Evolutionary conservation across 768 basidiomycete species (phyloP).

Genomic region (Rhodotorula diobovata): DNA sequence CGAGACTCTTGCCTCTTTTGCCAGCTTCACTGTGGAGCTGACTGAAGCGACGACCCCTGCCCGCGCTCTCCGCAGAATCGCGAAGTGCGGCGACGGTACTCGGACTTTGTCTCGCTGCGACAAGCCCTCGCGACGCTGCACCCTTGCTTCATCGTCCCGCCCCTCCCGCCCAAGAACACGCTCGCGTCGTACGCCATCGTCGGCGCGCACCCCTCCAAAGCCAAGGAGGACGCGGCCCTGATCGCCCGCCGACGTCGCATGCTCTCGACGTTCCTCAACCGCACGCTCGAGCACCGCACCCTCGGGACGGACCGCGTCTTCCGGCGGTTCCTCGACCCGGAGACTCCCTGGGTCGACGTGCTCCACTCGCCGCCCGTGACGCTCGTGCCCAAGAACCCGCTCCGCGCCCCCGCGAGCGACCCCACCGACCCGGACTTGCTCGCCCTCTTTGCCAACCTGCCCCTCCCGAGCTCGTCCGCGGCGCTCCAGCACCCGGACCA

Average conservation of each 20-base stretch:
- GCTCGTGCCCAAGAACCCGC: conserved; percentile 84
- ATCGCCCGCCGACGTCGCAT: conserved; percentile 89
- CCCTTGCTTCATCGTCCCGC: conserved; percentile 92
- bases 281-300: conserved; percentile 85
- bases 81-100: conserved; percentile 84
- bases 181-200: conserved; percentile 95
- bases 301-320: conserved; percentile 93
- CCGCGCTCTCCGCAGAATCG: conserved; percentile 55
- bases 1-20: conserved; percentile 38
- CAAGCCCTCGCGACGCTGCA: conserved; percentile 77
- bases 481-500: conserved; percentile 90
- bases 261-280: conserved; percentile 90
- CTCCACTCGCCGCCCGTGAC: conserved; percentile 87
- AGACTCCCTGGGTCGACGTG: conserved; percentile 95
- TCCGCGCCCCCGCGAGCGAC: conserved; percentile 91
- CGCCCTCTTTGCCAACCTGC: conserved; percentile 67
- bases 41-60: neutral
- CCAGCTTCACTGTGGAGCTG: neutral
- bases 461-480: conserved; percentile 73
- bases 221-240: conserved; percentile 88
- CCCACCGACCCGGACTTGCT: conserved; percentile 73
- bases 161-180: conserved; percentile 94
- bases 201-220: conserved; percentile 64
- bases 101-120: conserved; percentile 92
- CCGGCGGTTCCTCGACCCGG: conserved; percentile 89